Evolutionary conservation across 108 stramenopile species (phyloP), one percentile per base, ranked within the genome.

Genomic region (Pseudonitzschia pungens): DNA sequence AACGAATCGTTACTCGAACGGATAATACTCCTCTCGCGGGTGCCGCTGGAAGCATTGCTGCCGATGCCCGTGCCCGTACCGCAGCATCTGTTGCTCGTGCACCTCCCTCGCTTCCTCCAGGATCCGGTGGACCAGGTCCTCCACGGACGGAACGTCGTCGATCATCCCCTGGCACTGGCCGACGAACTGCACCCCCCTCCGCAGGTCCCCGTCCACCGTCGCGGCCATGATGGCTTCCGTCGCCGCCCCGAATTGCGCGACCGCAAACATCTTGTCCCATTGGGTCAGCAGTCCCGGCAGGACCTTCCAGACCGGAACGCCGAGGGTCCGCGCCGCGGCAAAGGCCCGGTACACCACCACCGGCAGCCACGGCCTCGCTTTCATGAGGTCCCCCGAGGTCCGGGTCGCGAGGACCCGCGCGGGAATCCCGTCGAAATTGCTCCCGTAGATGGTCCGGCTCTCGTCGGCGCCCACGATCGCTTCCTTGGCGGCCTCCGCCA

Each of bases 171-270:
- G 88, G 51, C 78, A 80, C 69, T 95, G 94, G 3, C 94, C 94
- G 59, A 92, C 84, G 72, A 95, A 95, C 70, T 95, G 94, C 56
- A 95, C 94, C 11, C 94, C 94, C 29, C 80, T 71, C 21, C 18
- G 22, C 33, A 90, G 43, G 60, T 91, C 80, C 6, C 94, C 94
- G 68, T 90, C 81, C 14, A 93, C 86, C 5, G 92, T 92, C 0
- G 94, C 94, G 52, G 80, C 83, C 81, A 77, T 74, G 29, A 95
- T 74, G 12, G 80, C 82, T 26, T 91, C 80, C 3, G 94, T 95
- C 9, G 94, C 94, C 16, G 94, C 92, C 12, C 94, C 94, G 77
- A 95, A 92, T 74, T 92, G 92, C 29, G 92, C 89, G 20, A 95
- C 73, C 15, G 77, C 70, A 74, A 85, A 95, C 87, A 95, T 89